phyloP scores from a whole-genome alignment of 1,284 basidiomycete species.

The Austropuccinia psidii region DNA sequence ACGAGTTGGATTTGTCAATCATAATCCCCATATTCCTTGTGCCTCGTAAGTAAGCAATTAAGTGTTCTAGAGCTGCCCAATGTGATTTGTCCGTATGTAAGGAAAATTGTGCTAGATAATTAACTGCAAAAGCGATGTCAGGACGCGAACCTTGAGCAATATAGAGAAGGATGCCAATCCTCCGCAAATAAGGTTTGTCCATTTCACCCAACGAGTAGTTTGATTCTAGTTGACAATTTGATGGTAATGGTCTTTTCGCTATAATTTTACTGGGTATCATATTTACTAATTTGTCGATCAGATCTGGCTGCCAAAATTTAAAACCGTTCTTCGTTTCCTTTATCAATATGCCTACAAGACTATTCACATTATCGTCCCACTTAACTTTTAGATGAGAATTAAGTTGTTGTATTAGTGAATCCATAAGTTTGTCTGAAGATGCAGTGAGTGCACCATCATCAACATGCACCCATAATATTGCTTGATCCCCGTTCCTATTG shows the following conservation, averaged over 20 bases:
- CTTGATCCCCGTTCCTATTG: not conserved
- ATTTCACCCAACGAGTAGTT: not conserved
- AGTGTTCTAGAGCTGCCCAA: not conserved
- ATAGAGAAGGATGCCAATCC: not conserved
- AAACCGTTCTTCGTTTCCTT: not conserved
- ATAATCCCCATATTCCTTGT: not conserved
- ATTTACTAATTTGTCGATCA: not conserved
- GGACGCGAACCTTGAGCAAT: not conserved
- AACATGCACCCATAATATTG: slow-evolving; percentile 11
- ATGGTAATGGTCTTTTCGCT: not conserved
- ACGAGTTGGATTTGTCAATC: not conserved
- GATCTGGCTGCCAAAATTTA: too few relatives aligned
- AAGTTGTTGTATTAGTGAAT: not conserved
- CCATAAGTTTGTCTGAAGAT: not conserved
- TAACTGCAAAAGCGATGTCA: not conserved
- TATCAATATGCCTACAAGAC: not conserved
- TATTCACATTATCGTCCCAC: not conserved
- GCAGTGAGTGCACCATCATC: slow-evolving; percentile 4
- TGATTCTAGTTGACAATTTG: not conserved
- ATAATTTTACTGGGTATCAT: not conserved
- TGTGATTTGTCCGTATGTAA: not conserved
- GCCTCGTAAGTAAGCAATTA: too few relatives aligned
- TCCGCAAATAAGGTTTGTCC: not conserved
- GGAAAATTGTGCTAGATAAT: not conserved
- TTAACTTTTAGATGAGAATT: not conserved